Base-by-base conservation (phyloP, 768 basidiomycete species). In the Rossbeevera mucosa region DNA sequence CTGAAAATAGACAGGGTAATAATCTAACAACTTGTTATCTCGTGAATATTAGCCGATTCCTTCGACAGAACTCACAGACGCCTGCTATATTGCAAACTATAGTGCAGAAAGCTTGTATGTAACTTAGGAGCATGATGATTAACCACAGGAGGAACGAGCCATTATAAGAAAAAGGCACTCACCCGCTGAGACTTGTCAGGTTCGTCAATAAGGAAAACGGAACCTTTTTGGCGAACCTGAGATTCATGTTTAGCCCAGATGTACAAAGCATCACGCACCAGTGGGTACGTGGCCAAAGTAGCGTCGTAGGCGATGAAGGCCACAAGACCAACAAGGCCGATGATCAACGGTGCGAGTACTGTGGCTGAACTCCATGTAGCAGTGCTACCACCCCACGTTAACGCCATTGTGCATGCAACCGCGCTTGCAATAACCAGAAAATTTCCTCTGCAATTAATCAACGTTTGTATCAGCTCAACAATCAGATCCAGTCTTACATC, bases 321-420 rank as follows among this genome's bases (percentile, higher is more conserved):
- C 0, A 51, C 60, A 4, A 82, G 48, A 1, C 72, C 73, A 12
- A 65, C 41, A 4, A 74, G 4, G 0, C 80, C 81, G 22, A 79
- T 30, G 18, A 73, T 55, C 2, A 82, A 64, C 0, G 79, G 76
- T 2, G 68, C 67, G 18, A 81, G 63, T 11, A 79, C 70, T 2
- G 55, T 56, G 12, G 59, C 63, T 0, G 73, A 74, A 3, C 50
- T 53, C 80, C 80, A 82, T 0, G 73, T 47, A 51, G 71, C 76
- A 0, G 59, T 56, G 21, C 72, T 62, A 1, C 81, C 80, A 16
- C 73, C 80, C 74, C 75, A 80, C 1, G 76, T 79, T 7, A 82
- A 61, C 0, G 62, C 77, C 40, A 80, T 64, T 30, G 74, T 71
- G n/a, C 53, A 58, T 5, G 67, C 54, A 7, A 63, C 61, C 2